Evolutionary conservation across 352 stramenopile species (phyloP), one percentile per base, ranked within the genome.

Genomic region (Phytopythium kandeliae): DNA sequence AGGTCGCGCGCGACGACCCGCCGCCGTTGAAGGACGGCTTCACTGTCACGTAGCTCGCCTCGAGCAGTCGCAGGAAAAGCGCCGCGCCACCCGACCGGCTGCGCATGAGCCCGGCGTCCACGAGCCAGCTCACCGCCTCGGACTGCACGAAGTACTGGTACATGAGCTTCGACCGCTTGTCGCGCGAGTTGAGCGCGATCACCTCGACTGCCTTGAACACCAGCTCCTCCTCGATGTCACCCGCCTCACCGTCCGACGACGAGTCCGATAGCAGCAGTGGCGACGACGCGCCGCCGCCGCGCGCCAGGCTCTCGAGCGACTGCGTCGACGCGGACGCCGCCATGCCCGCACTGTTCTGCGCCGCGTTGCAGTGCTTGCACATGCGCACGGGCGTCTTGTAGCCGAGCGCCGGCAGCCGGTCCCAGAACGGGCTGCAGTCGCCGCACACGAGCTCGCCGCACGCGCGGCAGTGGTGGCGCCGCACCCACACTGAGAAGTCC

Each of bases 131-230:
- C 53, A 93, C 78, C 16, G 82, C 79, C 47, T 93, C 82, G 15
- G 79, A 91, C 58, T 91, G 77, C 48, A 91, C 75, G 48, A 93
- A 92, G 63, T 89, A 89, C 54, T 87, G 71, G 69, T 89, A 92
- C 64, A 71, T 74, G 31, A 92, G 55, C 52, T 79, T 81, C n/a
- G 72, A 84, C 45, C 78, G 66, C 60, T 92, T 92, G 46, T 83
- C 55, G 13, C 54, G 73, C 45, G 82, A 86, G 35, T 86, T 67
- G 10, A 65, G 65, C n/a, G 69, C 73, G 56, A 92, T 69, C 44
- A 86, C 65, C 15, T 92, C 76, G 13, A 90, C 66, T 15, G 82
- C 77, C 17, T 60, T 50, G 43, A 80, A 69, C 19, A 89, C 51
- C 9, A 85, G 63, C 33, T 88, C 75, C 25, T 87, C 71, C 26